Evolutionary conservation across 140 eudicot species (phyloP).

Genomic region (Anethum foeniculum): DNA sequence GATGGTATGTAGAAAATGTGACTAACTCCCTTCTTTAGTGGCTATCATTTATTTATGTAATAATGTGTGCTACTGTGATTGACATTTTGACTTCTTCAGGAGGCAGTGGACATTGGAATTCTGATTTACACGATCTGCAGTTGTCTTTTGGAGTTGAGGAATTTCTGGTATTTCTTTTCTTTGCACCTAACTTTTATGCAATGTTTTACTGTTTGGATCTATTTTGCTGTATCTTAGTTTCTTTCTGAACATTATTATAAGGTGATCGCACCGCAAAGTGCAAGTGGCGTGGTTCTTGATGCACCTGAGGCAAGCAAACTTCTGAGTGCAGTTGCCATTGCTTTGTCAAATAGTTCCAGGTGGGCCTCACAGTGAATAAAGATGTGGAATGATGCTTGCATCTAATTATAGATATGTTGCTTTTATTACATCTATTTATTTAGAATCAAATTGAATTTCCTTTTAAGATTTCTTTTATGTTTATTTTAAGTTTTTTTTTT

Average conservation of each 20-base stretch:
- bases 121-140: constrained; percentile 68
- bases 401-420: background rate
- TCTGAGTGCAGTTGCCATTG: constrained; percentile 90
- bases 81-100: constrained; percentile 34
- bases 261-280: constrained; percentile 98
- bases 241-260: constrained; percentile 18
- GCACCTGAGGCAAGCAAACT: constrained; percentile 99
- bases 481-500: background rate
- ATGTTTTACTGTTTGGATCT: constrained; percentile 9
- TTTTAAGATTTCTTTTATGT: background rate
- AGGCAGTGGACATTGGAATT: constrained; percentile 53
- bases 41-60: background rate
- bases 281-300: constrained; percentile 87
- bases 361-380: constrained; percentile 20
- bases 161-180: constrained; percentile 47
- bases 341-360: constrained; percentile 90
- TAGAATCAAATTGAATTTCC: background rate
- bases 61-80: constrained; percentile 9
- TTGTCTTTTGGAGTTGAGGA: constrained; percentile 87
- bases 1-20: constrained; percentile 33
- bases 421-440: background rate
- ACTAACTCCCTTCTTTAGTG: background rate
- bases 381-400: background rate
- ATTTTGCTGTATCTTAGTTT: constrained; percentile 7
- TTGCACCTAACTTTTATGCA: background rate